Evolutionary conservation across 1,284 basidiomycete genomes (phyloP), one percentile per base, ranked within the genome.

Genomic region (Ceratobasidium sp.): DNA sequence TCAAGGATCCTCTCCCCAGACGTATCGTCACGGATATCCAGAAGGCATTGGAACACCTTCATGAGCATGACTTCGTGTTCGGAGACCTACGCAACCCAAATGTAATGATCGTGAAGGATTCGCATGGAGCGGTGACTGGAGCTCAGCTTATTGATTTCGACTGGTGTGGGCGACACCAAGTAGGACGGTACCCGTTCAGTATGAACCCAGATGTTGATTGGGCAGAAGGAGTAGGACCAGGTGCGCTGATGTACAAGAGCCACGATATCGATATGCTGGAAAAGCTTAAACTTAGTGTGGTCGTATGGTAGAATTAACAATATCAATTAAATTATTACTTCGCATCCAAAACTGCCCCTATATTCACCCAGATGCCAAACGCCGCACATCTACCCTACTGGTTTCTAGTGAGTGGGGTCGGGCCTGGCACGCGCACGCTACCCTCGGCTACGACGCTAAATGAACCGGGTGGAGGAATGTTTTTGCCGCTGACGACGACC

Each of bases 61-160:
- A 78, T 33, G 69, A 26, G 12, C 2, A 38, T 4, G 46, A 52
- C 26, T 62, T 59, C 15, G 77, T 78, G 20, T 78, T 78, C 61
- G 70, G 77, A 42, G 71, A 78, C 40, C 56, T 74, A 6, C 77
- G 77, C 13, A n/a, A 3, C 26, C 50, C 52, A 12, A 78, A 78
- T 33, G 59, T 78, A 7, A 10, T 75, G 4, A 17, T 75, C 20
- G 3, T 23, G 6, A 17, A 54, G 28, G 15, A 46, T 23, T 13
- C 20, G 15, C 20, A 26, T 44, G 71, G 26, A 4, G n/a, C 12
- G 15, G 46, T 10, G 3, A 17, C 40, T 10, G 17, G 38, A 44
- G 66, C 46, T 2, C 28, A 28, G 48, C 73, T 78, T 7, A 33
- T 75, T n/a, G 77, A 78, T 33, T 78, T 78, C 38, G 77, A 78